These are phyloP conservation scores for Graphium sp. DNA, from an alignment of 2,329 filamentous ascomycete species.

Conservation along the genomic window DNA sequence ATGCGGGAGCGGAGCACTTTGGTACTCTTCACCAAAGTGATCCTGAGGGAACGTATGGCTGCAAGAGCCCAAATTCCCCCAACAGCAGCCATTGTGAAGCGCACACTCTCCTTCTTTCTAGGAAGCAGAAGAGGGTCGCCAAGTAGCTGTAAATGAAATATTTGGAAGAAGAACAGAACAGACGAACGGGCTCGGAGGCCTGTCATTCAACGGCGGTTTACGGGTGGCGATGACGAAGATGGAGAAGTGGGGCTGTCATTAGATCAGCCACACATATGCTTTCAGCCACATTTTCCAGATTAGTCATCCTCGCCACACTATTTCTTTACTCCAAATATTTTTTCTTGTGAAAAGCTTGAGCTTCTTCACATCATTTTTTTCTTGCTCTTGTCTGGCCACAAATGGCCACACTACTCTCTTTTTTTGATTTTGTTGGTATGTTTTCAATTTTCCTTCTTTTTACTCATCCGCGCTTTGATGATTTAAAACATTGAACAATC, in stretches of 20 bases:
- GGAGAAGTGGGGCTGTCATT: too few species aligned
- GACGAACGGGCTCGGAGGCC: neutral
- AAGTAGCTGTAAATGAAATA: too few species aligned
- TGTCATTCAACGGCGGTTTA: too few species aligned
- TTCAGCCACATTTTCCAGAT: too few species aligned
- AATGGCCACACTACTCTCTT: constrained; percentile 14
- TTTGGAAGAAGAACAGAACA: too few species aligned
- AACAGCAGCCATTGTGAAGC: constrained; percentile 31
- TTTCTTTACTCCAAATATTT: neutral
- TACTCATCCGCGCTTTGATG: too few species aligned
- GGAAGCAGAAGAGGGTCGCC: too few species aligned
- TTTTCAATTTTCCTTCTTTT: constrained; percentile 24
- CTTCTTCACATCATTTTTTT: neutral
- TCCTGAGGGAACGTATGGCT: constrained; percentile 36
- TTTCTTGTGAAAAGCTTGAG: neutral
- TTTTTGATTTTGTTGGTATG: constrained; percentile 1
- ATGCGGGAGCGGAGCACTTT: constrained; percentile 33
- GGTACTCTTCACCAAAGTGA: constrained; percentile 31
- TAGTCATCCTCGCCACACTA: too few species aligned
- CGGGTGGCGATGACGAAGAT: too few species aligned
- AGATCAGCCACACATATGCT: too few species aligned
- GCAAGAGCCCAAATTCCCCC: constrained; percentile 40
- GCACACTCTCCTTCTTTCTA: neutral
- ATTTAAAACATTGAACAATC: constrained; percentile 42
- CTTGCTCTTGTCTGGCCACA: constrained; percentile 3